phyloP scores from a whole-genome alignment of 2,329 filamentous ascomycete genomes.

The Endoconidiophora laricicola region DNA sequence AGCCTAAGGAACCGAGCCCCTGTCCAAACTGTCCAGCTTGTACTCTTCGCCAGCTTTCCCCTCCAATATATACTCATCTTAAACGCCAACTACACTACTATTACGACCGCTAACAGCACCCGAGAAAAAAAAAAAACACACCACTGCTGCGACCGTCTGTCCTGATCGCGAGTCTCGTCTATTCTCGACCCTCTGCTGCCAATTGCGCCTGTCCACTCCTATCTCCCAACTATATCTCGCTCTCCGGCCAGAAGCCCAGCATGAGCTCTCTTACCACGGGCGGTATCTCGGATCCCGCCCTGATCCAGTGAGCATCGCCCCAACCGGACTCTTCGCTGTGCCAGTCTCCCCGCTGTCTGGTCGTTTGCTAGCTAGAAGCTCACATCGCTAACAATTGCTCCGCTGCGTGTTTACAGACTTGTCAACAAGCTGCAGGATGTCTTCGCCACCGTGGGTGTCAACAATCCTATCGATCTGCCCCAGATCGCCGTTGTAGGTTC shows the following conservation, averaged over 20 bases:
- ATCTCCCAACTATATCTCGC: not conserved
- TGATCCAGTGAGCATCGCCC: constrained; percentile 38
- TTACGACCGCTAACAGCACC: constrained; percentile 1
- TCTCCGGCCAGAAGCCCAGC: not conserved
- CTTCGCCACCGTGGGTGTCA: constrained; percentile 92
- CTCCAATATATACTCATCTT: constrained; percentile 3
- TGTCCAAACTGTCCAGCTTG: not conserved
- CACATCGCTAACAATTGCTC: not conserved
- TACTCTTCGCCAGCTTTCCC: constrained; percentile 8
- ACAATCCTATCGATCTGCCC: constrained; percentile 96
- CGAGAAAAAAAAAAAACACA: not conserved
- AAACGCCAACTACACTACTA: no score
- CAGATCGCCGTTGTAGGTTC: constrained; percentile 97
- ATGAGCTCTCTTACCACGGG: constrained; percentile 22
- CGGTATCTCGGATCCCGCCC: constrained; percentile 48
- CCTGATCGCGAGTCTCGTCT: not conserved
- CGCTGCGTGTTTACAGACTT: constrained; percentile 33
- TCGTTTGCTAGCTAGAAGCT: not conserved
- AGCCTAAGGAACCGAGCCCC: constrained; percentile 3
- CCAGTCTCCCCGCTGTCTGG: not conserved
- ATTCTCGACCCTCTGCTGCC: not conserved
- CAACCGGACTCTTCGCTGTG: not conserved
- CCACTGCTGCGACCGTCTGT: not conserved
- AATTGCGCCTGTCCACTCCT: not conserved
- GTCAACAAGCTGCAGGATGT: constrained; percentile 99